A percentile compares a stretch with the other conserved stretches of the same genome.
Evolutionary conservation across 306 rosid genomes (phyloP).

Genomic region (Delonix regia): DNA sequence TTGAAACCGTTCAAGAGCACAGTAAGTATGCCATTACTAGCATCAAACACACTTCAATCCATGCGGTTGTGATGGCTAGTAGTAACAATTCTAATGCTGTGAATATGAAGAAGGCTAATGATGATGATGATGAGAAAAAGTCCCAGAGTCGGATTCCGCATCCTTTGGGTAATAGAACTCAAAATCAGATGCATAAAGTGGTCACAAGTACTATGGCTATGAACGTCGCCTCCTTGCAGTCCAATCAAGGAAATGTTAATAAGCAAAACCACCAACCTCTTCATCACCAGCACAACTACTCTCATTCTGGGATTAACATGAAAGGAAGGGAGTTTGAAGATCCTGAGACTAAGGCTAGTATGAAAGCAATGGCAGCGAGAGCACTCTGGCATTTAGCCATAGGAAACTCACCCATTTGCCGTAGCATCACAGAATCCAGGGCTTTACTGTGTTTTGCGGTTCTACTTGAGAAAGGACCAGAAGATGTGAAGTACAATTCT

Average conservation of each 20-base stretch:
- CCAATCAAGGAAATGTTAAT: constrained; percentile 25
- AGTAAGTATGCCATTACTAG: constrained; percentile 62
- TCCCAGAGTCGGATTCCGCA: constrained; percentile 41
- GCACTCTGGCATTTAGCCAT: constrained; percentile 72
- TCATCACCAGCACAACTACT: constrained; percentile 40
- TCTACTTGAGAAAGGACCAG: constrained; percentile 68
- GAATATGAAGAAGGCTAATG: constrained; percentile 9
- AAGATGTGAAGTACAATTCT: constrained; percentile 64
- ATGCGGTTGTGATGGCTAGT: constrained; percentile 68
- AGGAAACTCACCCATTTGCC: constrained; percentile 67
- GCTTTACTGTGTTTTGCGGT: constrained; percentile 82
- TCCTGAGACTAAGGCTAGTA: constrained; percentile 63
- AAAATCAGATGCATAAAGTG: constrained; percentile 59
- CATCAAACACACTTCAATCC: constrained; percentile 62
- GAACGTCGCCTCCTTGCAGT: constrained; percentile 45
- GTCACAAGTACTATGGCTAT: constrained; percentile 61
- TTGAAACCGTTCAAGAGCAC: constrained; percentile 81
- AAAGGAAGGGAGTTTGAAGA: constrained; percentile 76
- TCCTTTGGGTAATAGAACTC: constrained; percentile 53
- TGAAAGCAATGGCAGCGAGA: constrained; percentile 87
- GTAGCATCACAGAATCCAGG: constrained; percentile 79
- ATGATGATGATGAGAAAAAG: constrained; percentile 53
- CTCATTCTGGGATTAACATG: constrained; percentile 47
- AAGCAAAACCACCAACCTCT: neutral
- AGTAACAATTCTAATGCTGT: constrained; percentile 34